A percentile compares a stretch with the other conserved stretches of the same genome.
Evolutionary conservation across 2,329 filamentous ascomycete genomes (phyloP).

Genomic region (Sarocladiaceae sp.): DNA sequence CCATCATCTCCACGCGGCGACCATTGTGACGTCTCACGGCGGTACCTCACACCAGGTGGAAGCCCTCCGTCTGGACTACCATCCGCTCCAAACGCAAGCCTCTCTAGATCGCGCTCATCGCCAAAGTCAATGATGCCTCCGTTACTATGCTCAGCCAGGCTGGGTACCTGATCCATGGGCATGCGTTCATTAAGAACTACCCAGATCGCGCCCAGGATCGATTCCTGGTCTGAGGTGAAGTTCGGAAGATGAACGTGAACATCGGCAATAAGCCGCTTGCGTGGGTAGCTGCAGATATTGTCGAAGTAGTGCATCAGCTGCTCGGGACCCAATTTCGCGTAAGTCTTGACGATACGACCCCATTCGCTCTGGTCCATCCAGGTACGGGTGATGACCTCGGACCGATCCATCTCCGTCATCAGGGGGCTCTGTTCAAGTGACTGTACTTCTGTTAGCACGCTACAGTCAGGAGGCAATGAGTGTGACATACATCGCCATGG

Average conservation of each 20-base stretch:
- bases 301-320: conserved; percentile 44
- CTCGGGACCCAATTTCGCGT: conserved; percentile 43
- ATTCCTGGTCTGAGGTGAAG: conserved; percentile 40
- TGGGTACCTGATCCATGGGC: conserved; percentile 24
- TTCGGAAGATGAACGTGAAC: conserved; percentile 32
- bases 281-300: conserved; percentile 39
- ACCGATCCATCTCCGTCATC: conserved; percentile 9
- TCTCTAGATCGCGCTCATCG: conserved; percentile 28
- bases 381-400: conserved; percentile 13
- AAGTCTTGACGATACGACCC: conserved; percentile 35
- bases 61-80: conserved; percentile 30
- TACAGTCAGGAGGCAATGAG: background rate
- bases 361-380: conserved; percentile 31
- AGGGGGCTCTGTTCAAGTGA: conserved; percentile 16
- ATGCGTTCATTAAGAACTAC: conserved; percentile 32
- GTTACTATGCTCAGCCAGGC: conserved; percentile 24
- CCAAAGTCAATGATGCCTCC: conserved; percentile 38
- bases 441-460: conserved; percentile 13
- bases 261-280: conserved; percentile 35
- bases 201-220: conserved; percentile 32
- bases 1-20: conserved; percentile 36
- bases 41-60: conserved; percentile 22
- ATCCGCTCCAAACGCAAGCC: conserved; percentile 24
- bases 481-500: conserved; percentile 14
- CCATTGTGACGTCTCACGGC: conserved; percentile 27